Evolutionary conservation across 192 early-diverging fungal species (phyloP).

Genomic region (Martensiomyces pterosporus): DNA sequence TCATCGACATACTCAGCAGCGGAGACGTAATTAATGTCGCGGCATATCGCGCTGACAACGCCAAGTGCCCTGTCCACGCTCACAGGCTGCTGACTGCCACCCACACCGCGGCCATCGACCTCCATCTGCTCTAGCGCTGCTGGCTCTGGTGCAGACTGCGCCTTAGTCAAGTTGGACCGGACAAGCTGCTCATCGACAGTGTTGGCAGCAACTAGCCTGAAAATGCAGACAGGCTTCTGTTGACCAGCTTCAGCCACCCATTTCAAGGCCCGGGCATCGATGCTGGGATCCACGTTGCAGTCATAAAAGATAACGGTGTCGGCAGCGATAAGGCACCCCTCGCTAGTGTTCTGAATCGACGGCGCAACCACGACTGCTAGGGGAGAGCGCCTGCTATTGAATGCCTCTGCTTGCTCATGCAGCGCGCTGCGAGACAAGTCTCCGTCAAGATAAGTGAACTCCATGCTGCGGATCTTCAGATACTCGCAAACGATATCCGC

Average conservation of each 20-base stretch:
- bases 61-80: no score
- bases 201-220: not conserved
- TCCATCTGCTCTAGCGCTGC: no score
- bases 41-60: no score
- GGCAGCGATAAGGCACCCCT: not conserved
- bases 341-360: not conserved
- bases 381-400: not conserved
- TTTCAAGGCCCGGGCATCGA: not conserved
- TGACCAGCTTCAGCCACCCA: not conserved
- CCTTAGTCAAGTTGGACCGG: no score
- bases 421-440: not conserved
- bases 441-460: not conserved
- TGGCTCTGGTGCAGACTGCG: no score
- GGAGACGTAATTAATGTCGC: no score
- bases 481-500: not conserved
- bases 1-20: no score
- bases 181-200: not conserved
- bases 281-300: not conserved
- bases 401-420: not conserved
- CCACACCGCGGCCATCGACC: no score
- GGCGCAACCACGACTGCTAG: not conserved
- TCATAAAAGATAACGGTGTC: not conserved
- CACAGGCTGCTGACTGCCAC: no score
- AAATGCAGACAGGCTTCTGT: not conserved
- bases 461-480: not conserved